phyloP scores from a whole-genome alignment of 2,329 filamentous ascomycete genomes.

The Phialophora macrospora region DNA sequence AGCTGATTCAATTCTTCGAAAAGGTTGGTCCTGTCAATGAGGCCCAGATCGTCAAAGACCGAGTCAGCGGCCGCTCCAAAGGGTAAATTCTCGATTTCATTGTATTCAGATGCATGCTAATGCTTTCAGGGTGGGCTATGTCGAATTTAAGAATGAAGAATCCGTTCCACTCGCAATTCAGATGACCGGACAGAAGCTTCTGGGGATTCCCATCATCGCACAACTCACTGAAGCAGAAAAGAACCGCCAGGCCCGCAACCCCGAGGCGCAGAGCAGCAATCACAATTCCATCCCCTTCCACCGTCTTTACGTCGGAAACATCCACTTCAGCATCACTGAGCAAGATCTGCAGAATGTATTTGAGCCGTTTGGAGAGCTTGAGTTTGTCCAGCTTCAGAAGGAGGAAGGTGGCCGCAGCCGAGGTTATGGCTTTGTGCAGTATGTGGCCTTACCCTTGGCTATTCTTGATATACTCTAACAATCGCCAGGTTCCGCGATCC shows the following conservation, averaged over 20 bases:
- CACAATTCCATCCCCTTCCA: conserved; percentile 92
- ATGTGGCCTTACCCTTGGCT: conserved; percentile 51
- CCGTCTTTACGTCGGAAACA: conserved; percentile 97
- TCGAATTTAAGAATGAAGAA: conserved; percentile 97
- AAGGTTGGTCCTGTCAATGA: conserved; percentile 94
- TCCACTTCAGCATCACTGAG: conserved; percentile 99
- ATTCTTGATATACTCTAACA: conserved; percentile 38
- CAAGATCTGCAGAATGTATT: conserved; percentile 95
- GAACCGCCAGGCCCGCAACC: conserved; percentile 90
- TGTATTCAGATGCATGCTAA: conserved; percentile 46
- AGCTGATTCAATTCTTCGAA: conserved; percentile 93
- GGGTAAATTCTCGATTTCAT: conserved; percentile 66
- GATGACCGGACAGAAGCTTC: conserved; percentile 96
- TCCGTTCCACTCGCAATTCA: conserved; percentile 91
- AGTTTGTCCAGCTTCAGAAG: conserved; percentile 97
- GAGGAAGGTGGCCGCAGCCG: conserved; percentile 88
- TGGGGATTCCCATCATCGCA: conserved; percentile 98
- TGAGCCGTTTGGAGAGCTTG: conserved; percentile 94
- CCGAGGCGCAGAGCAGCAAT: conserved; percentile 70
- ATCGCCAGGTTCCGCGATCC: conserved; percentile 81
- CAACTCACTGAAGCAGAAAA: conserved; percentile 99
- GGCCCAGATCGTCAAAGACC: conserved; percentile 97
- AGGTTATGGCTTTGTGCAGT: conserved; percentile 99
- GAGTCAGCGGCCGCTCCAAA: conserved; percentile 95
- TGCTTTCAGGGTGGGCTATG: conserved; percentile 83